Evolutionary conservation across 345 rosid genomes (phyloP).

Genomic region (Eucalyptus regnans): DNA sequence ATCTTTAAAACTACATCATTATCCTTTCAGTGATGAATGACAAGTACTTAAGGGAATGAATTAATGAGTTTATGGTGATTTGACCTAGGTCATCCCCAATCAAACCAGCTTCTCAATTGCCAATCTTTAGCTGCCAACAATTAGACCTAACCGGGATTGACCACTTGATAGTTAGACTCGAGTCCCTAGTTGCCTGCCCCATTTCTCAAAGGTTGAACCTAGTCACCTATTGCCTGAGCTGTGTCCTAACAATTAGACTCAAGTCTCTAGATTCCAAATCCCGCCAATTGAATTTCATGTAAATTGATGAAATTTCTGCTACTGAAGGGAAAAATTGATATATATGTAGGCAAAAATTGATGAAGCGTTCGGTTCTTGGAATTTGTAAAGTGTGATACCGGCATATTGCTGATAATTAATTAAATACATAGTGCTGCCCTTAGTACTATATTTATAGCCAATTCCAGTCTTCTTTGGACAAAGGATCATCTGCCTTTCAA

Average conservation of each 20-base stretch:
- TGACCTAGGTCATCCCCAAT: neutral
- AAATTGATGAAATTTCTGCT: neutral
- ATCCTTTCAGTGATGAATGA: neutral
- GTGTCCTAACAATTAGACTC: too few species aligned
- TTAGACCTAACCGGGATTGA: accelerated
- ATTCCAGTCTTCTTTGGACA: neutral
- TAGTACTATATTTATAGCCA: neutral
- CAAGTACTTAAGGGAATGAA: neutral
- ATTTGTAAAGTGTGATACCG: neutral
- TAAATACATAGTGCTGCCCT: neutral
- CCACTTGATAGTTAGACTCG: neutral
- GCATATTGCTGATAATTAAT: neutral
- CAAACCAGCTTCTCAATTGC: neutral
- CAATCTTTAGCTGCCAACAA: neutral
- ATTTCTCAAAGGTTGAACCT: neutral
- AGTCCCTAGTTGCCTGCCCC: neutral
- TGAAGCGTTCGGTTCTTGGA: neutral
- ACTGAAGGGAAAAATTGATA: too few species aligned
- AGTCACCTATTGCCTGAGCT: accelerated
- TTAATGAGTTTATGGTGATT: neutral
- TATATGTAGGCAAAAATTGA: neutral
- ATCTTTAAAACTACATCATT: too few species aligned
- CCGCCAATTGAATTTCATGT: neutral
- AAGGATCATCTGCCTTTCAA: neutral
- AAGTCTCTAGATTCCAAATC: neutral